Conservation (phyloP, 371 early-diverging fungal genomes). For the Parasitella parasitica region DNA sequence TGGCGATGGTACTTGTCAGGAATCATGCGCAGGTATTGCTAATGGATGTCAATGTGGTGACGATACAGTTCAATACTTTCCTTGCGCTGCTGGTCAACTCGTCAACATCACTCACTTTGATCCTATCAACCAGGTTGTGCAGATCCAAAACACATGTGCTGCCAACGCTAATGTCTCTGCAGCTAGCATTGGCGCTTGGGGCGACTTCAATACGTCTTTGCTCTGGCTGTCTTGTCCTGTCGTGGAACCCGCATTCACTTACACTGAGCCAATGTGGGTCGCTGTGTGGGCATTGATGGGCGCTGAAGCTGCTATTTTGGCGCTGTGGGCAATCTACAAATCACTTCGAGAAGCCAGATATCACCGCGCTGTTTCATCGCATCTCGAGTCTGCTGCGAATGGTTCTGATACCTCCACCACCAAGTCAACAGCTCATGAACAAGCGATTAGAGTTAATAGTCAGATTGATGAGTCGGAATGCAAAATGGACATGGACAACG, state of each 20-base stretch:
- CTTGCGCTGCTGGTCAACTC: slow-evolving; percentile 45
- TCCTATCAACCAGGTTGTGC: slow-evolving; percentile 45
- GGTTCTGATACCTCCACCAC: too few relatives aligned
- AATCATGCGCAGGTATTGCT: slow-evolving; percentile 40
- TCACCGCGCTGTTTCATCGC: slow-evolving; percentile 6
- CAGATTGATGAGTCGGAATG: slow-evolving; percentile 16
- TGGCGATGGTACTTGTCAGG: slow-evolving; percentile 55
- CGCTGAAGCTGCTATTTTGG: slow-evolving; percentile 37
- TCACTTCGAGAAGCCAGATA: slow-evolving; percentile 12
- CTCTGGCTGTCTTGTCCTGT: slow-evolving; percentile 59
- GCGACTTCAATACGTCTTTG: slow-evolving; percentile 13
- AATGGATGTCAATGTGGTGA: slow-evolving; percentile 49
- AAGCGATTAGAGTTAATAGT: background rate
- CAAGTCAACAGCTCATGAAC: background rate
- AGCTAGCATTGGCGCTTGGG: slow-evolving; percentile 37
- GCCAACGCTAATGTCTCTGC: slow-evolving; percentile 16
- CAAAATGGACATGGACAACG: slow-evolving; percentile 12
- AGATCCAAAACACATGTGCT: slow-evolving; percentile 49
- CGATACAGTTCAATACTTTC: slow-evolving; percentile 30
- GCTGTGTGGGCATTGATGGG: slow-evolving; percentile 48
- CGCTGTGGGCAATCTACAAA: slow-evolving; percentile 50
- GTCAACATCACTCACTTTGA: slow-evolving; percentile 53
- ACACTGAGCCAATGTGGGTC: slow-evolving; percentile 60
- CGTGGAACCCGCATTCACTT: slow-evolving; percentile 50
- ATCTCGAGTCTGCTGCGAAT: background rate